Evolutionary conservation across 768 basidiomycete genomes (phyloP), one percentile per base, ranked within the genome.

Genomic region (Kwoniella sp.): DNA sequence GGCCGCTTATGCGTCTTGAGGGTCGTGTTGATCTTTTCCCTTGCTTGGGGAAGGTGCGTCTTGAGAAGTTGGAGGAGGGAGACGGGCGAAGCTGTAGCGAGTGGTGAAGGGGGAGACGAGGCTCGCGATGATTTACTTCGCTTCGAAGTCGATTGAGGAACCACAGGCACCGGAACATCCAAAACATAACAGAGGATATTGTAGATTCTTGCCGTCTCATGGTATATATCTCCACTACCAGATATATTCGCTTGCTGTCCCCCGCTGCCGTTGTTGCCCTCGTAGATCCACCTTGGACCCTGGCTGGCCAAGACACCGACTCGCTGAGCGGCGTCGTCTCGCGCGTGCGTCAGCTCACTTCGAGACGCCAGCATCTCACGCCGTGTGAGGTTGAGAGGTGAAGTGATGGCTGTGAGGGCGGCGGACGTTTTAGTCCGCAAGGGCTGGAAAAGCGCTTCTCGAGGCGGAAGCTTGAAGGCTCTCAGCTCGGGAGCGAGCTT

Each of bases 1-100:
- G 95, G 95, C 17, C 90, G 86, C 22, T 83, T 79, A 53, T 95
- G 86, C 77, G 81, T 4, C 74, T 74, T 58, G 53, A 85, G 28
- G 56, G 74, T 52, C 57, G 67, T 57, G 79, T 79, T 2, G 73
- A 79, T 63, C 12, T 71, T 34, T 48, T 76, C 73, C 64, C 80
- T 82, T 13, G 65, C 56, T 72, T 30, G 56, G 23, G 41, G 82
- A 66, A 69, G 83, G 68, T 73, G 62, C 63, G 71, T 65, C 67
- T 68, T 72, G 20, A 81, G 63, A 29, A 80, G 38, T 4, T 68
- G 47, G 1, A 79, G 55, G 15, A 81, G 61, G 50, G 67, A 52
- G 15, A 63, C 28, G 12, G 67, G 70, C 37, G 63, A 64, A 59
- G 66, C 68, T 25, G 53, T 63, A 15, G 45, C 13, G 25, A 22